These are phyloP conservation scores for Helotiales sp. DNA, from an alignment of 2,329 filamentous ascomycete species.

Conservation along the genomic window DNA sequence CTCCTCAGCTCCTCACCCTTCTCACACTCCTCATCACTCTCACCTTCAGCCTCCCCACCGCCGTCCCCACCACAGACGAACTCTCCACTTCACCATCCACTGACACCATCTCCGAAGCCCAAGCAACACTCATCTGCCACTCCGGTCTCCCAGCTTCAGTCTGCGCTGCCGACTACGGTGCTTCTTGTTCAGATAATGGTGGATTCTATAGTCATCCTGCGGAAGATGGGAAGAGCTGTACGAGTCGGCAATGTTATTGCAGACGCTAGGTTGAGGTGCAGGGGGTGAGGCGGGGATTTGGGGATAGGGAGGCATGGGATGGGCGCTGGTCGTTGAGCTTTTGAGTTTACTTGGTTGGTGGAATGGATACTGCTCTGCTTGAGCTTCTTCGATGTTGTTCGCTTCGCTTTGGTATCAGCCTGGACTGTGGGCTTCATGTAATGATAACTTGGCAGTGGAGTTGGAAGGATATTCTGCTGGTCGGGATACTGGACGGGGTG, in stretches of 20 bases:
- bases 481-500: background rate
- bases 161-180: conserved; percentile 1
- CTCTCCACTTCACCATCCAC: background rate
- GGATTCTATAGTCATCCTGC: conserved; percentile 16
- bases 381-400: background rate
- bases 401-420: background rate
- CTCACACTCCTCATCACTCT: conserved; percentile 10
- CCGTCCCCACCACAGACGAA: background rate
- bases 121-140: background rate
- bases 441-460: background rate
- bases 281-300: background rate
- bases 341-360: background rate
- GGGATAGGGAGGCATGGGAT: background rate
- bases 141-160: background rate
- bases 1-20: background rate
- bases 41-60: background rate
- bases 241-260: conserved; percentile 16
- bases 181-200: conserved; percentile 10
- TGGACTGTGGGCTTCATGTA: background rate
- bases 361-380: background rate
- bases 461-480: background rate
- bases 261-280: background rate
- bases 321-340: too few species aligned
- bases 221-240: conserved; percentile 13
- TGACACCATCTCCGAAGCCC: background rate